Base-by-base conservation (phyloP, 768 basidiomycete species). In the Pluteus cervinus region DNA sequence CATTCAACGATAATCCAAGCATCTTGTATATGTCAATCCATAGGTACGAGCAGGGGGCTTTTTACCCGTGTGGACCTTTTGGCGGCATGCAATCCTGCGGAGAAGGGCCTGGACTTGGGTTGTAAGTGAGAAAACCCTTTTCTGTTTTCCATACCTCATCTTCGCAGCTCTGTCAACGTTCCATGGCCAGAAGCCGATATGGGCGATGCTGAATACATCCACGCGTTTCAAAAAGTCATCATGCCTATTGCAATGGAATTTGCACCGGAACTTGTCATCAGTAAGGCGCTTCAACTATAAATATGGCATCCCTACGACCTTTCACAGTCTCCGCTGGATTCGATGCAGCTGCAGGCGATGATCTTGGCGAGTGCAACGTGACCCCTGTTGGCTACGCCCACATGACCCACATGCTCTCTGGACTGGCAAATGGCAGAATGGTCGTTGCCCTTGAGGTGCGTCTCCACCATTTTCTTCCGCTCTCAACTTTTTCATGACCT, bases 221-320 rank as follows among this genome's bases (percentile, higher is more conserved):
- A 93, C 50, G 96, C 96, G 0, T 98, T 99, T 60, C 92, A 97
- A 52, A 82, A 83, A 51, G 74, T 98, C 30, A 74, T 98, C 22
- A 91, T 99, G 87, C 96, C 96, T 2, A 94, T 99, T 42, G 93
- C 90, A 0, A 75, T 91, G 59, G 96, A 99, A 60, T 99, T 97
- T 56, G 79, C 85, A 0, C 96, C 96, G 2, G 93, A 99, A 45
- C 69, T 98, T 4, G 90, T 99, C 5, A 92, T 98, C 45, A 89
- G 96, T 97, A 49, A 39, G 87, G 7, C 12, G 22, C 9, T 28
- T 26, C n/a, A 14, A 22, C 7, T 3, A 16, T 5, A 14, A 37
- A 18, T 24, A 14, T 40, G 26, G 32, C 15, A 18, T 39, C 7
- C 33, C n/a, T 10, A 25, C 14, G 16, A 12, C 5, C 33, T 2